A percentile compares a stretch with the other conserved stretches of the same genome.
These are phyloP conservation scores for Prunus fruticosa DNA, from an alignment of 306 rosid species.

Conservation along the genomic window DNA sequence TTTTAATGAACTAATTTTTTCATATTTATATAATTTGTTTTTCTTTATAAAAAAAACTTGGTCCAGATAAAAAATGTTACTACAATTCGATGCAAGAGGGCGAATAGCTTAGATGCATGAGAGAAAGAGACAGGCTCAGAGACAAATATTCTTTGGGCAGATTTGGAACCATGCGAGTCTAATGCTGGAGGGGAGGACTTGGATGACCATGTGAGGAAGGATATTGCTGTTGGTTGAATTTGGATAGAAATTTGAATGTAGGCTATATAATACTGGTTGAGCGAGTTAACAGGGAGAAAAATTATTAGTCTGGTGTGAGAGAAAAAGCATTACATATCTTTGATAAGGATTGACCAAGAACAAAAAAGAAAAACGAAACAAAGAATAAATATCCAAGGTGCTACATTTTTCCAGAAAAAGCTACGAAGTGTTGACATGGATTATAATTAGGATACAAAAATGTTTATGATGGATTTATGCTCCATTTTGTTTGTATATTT, in stretches of 20 bases:
- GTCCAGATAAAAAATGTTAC: not conserved
- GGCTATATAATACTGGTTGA: not conserved
- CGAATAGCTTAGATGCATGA: not conserved
- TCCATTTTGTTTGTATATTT: not conserved
- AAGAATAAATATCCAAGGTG: not conserved
- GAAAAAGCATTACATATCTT: not conserved
- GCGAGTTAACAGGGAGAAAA: not conserved
- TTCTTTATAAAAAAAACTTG: not conserved
- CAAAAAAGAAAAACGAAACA: not conserved
- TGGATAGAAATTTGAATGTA: not conserved
- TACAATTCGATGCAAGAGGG: not conserved
- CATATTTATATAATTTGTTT: not conserved
- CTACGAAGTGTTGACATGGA: not conserved
- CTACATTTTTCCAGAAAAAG: not conserved
- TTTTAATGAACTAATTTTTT: not conserved
- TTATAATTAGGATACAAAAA: not conserved
- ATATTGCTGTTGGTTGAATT: not conserved
- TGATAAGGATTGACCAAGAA: not conserved
- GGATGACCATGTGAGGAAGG: not conserved
- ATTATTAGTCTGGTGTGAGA: not conserved
- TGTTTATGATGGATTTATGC: not conserved
- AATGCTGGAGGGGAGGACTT: not conserved
- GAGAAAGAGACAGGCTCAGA: not conserved
- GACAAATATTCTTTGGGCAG: not conserved
- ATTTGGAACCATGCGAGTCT: not conserved